Percentiles rank a stretch among this genome's conserved stretches.
These are phyloP conservation scores for Globisporangium spiculum DNA, from an alignment of 352 stramenopile species.

Conservation along the genomic window DNA sequence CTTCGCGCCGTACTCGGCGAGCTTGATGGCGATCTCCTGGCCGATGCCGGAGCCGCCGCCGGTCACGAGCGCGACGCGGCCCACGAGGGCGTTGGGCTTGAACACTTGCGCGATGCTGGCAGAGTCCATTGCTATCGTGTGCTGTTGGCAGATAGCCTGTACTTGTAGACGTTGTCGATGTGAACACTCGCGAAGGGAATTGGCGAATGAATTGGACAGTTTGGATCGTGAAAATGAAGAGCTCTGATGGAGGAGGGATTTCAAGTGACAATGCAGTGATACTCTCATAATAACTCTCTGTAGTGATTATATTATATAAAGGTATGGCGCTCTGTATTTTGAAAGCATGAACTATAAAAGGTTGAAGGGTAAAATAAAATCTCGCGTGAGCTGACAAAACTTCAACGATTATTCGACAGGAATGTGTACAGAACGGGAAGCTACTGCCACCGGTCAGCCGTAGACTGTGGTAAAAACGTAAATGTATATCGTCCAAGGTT, in stretches of 20 bases:
- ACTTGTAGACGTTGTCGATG: neutral
- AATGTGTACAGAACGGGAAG: neutral
- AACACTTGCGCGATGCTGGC: conserved; percentile 52
- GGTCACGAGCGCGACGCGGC: conserved; percentile 89
- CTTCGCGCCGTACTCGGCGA: conserved; percentile 90
- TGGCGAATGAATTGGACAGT: neutral
- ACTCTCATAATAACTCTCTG: too few relatives aligned
- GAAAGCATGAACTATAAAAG: neutral
- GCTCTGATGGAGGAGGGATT: neutral
- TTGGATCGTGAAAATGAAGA: neutral
- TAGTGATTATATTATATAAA: too few relatives aligned
- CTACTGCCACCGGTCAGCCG: neutral
- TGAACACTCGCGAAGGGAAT: neutral
- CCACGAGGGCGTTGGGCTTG: conserved; percentile 43
- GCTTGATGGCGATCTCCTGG: conserved; percentile 91
- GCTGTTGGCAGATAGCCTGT: neutral
- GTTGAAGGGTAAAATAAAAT: neutral
- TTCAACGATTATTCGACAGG: conserved; percentile 14
- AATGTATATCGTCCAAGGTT: neutral
- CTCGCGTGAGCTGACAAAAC: neutral
- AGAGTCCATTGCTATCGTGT: conserved; percentile 40
- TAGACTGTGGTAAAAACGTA: neutral
- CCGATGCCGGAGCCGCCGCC: conserved; percentile 94
- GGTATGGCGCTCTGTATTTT: too few relatives aligned
- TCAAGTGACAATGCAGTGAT: too few relatives aligned